phyloP scores from a whole-genome alignment of 2,329 filamentous ascomycete species.

The Leptographium lundbergii region DNA sequence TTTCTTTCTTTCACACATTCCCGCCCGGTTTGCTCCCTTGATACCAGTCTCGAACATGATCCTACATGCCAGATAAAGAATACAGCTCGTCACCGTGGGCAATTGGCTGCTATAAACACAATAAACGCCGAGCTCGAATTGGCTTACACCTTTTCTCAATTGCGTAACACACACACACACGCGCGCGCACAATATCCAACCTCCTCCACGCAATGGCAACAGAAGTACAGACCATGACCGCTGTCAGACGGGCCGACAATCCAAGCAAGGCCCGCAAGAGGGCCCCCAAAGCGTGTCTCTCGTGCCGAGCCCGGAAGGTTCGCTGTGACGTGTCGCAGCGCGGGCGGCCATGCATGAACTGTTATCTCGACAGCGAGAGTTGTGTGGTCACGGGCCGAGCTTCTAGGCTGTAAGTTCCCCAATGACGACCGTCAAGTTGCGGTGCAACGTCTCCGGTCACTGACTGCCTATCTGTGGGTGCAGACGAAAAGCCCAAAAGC shows the following conservation, averaged over 20 bases:
- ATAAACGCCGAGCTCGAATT: no score
- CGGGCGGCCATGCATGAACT: constrained; percentile 38
- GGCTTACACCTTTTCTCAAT: no score
- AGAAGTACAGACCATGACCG: neutral
- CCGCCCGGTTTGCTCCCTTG: neutral
- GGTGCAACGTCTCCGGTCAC: no score
- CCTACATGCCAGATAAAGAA: neutral
- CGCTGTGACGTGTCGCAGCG: constrained; percentile 34
- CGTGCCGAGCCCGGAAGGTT: constrained; percentile 38
- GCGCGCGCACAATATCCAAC: neutral
- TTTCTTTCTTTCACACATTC: neutral
- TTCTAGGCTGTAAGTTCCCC: constrained; percentile 4
- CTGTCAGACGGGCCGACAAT: constrained; percentile 26
- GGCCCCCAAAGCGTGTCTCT: constrained; percentile 36
- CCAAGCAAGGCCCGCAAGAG: constrained; percentile 34
- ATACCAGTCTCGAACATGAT: neutral
- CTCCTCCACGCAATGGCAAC: neutral
- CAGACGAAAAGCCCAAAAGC: constrained; percentile 1
- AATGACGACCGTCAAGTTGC: neutral
- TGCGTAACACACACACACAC: no score
- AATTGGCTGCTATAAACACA: no score
- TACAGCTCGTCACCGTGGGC: no score
- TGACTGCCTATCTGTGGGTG: neutral
- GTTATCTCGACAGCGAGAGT: constrained; percentile 34
- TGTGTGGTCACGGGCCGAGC: constrained; percentile 15